Conservation (phyloP, 768 basidiomycete genomes). For the Amanita pallidorosea region DNA sequence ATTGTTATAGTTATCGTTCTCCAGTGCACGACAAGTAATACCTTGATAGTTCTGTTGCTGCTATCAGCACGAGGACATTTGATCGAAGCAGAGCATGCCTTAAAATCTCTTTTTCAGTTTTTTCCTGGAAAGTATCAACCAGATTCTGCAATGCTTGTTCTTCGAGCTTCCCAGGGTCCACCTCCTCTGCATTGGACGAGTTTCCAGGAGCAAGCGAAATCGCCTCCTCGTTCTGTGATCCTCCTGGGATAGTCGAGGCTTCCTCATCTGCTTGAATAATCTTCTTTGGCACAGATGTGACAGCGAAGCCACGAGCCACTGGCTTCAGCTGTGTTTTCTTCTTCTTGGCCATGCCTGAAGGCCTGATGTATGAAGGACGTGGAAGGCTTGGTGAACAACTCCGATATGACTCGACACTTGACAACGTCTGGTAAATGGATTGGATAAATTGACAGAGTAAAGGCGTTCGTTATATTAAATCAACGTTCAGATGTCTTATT, state of each 20-base stretch:
- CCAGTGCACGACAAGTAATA: slow-evolving; percentile 6
- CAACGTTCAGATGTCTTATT: neutral
- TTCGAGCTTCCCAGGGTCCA: slow-evolving; percentile 29
- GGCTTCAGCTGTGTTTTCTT: slow-evolving; percentile 77
- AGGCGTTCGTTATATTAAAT: neutral
- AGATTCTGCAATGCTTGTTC: slow-evolving; percentile 56
- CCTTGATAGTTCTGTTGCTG: slow-evolving; percentile 24
- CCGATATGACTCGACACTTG: neutral
- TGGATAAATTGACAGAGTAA: neutral
- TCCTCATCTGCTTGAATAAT: slow-evolving; percentile 19
- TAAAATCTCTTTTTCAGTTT: slow-evolving; percentile 75
- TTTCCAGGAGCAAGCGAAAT: slow-evolving; percentile 1
- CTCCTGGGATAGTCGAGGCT: slow-evolving; percentile 8
- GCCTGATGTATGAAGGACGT: neutral
- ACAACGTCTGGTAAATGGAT: neutral
- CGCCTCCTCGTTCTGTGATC: slow-evolving; percentile 9
- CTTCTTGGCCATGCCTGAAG: slow-evolving; percentile 60
- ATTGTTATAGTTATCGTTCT: neutral
- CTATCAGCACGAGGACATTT: neutral
- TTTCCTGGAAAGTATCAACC: slow-evolving; percentile 80
- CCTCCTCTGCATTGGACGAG: slow-evolving; percentile 15
- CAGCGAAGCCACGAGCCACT: slow-evolving; percentile 66
- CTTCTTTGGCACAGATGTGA: slow-evolving; percentile 79
- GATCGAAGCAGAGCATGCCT: slow-evolving; percentile 30
- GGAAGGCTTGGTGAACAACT: neutral